Base-by-base conservation (phyloP, 2,329 filamentous ascomycete genomes). In the Fusarium xyrophilum region DNA sequence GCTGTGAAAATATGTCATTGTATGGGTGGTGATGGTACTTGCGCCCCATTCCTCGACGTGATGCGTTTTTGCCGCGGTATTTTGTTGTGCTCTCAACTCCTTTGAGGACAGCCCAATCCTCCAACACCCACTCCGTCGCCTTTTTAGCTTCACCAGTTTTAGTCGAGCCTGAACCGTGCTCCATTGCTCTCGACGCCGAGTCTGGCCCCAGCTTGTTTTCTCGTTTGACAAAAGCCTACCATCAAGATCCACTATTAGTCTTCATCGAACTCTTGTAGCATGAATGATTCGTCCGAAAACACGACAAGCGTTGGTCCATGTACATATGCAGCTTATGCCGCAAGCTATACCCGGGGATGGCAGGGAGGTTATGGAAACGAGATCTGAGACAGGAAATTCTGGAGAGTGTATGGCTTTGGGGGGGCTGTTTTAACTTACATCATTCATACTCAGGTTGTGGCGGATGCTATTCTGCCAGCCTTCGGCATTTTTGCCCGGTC, bases 381-480 rank as follows among this genome's bases (percentile, higher is more conserved):
- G 53, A 67, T 68, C 52, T 62, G 56, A 66, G 55, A 59, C 42
- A 52, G 30, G 47, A 56, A 50, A 68, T 39, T 59, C 44, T 64
- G 47, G 48, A 58, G 56, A 63, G 38, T 60, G 46, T 47, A 62
- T 60, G 30, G 50, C 50, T 46, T 33, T 25, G 52, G 28, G 30
- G 17, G 17, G 14, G 25, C 23, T 39, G 12, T 30, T 38, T 47
- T 21, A 35, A 75, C 81, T 80, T 87, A 97, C 95, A 64, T 86
- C 85, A 73, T 98, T 98, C 94, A 98, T 97, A 48, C 93, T 97
- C 11, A 98, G 82, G 72, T 98, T 98, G 78, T 98, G 95, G 4
- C 95, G 88, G 69, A 98, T 96, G 76, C 93, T 97, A 79, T 97
- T 98, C 80, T 95, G 91, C 95, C 95, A 98, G 13, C 94, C 95